These are phyloP conservation scores for Breynia disticha DNA, from an alignment of 441 rosid genomes.

Conservation along the genomic window DNA sequence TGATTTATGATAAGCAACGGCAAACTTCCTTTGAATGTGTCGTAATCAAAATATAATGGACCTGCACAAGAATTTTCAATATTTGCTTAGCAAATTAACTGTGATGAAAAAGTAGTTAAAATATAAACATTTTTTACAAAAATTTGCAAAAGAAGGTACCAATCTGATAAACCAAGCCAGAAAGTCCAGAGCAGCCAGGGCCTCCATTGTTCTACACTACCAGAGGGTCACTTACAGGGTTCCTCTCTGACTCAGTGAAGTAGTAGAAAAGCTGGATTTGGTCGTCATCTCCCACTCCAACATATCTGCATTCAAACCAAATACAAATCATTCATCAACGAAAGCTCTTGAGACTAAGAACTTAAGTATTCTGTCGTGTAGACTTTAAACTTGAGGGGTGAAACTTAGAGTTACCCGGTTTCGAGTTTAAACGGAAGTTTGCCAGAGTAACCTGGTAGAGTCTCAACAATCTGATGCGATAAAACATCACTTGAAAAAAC, in stretches of 20 bases:
- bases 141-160: neutral
- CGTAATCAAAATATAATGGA: neutral
- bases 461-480: conserved; percentile 9
- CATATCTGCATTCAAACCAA: neutral
- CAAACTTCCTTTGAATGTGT: neutral
- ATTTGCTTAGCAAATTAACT: neutral
- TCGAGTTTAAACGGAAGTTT: neutral
- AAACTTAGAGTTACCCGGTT: neutral
- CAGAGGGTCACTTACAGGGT: conserved; percentile 7
- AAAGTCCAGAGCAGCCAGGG: conserved; percentile 13
- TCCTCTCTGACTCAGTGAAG: neutral
- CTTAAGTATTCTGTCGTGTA: no score
- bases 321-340: no score
- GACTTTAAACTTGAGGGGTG: no score
- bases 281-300: neutral
- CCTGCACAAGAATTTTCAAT: neutral
- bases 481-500: neutral
- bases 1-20: neutral
- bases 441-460: neutral
- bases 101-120: neutral
- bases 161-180: conserved; percentile 9
- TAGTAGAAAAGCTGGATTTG: neutral
- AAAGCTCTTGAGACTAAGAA: no score
- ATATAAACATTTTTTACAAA: no score
- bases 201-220: conserved; percentile 15